A percentile compares a stretch with the other conserved stretches of the same genome.
phyloP scores from a whole-genome alignment of 306 rosid genomes.

The Aeschynomene evenia region DNA sequence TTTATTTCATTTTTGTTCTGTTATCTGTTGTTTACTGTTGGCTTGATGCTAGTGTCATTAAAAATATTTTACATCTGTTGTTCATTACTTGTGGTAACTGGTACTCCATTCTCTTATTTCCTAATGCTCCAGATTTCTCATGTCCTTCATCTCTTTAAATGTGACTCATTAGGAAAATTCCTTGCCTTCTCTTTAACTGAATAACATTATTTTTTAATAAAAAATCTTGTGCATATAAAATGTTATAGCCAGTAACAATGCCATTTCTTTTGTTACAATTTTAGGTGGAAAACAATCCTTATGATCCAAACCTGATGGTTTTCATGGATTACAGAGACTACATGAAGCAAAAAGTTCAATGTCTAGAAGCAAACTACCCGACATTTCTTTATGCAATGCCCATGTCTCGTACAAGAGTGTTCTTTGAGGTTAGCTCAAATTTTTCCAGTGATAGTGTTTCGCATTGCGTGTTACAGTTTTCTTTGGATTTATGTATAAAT shows the following conservation, averaged over 20 bases:
- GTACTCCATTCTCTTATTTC: slow-evolving; percentile 24
- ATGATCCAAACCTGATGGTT: slow-evolving; percentile 94
- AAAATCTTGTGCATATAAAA: not conserved
- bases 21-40: slow-evolving; percentile 2
- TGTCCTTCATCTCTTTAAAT: slow-evolving; percentile 8
- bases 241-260: slow-evolving; percentile 6
- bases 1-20: not conserved
- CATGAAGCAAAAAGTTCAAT: slow-evolving; percentile 55
- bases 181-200: not conserved
- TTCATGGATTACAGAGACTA: slow-evolving; percentile 98
- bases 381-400: slow-evolving; percentile 98
- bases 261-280: slow-evolving; percentile 28
- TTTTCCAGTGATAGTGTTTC: slow-evolving; percentile 21
- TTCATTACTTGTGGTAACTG: not conserved
- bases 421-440: slow-evolving; percentile 78
- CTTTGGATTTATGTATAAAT: slow-evolving; percentile 18
- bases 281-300: slow-evolving; percentile 93
- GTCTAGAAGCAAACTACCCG: slow-evolving; percentile 71
- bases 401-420: slow-evolving; percentile 81
- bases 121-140: slow-evolving; percentile 5
- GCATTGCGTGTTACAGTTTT: slow-evolving; percentile 9
- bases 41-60: slow-evolving; percentile 4
- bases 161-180: not conserved
- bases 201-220: slow-evolving; percentile 1
- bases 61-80: slow-evolving; percentile 5